Conservation (phyloP, 208 protist species). For the Phytomonas sp. region DNA sequence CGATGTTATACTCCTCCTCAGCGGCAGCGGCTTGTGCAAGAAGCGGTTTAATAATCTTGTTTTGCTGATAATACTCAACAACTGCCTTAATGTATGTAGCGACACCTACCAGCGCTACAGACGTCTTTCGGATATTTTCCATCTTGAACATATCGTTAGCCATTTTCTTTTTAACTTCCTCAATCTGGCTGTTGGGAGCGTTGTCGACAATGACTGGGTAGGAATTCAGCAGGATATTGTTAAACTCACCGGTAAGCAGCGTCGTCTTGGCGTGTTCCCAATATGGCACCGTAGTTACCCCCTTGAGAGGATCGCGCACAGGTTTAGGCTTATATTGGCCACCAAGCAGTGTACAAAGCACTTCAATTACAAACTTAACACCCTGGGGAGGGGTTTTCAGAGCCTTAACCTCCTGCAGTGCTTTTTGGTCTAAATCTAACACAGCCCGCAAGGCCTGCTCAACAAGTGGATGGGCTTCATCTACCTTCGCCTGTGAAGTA, state of each 20-base stretch:
- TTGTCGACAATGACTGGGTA: constrained; percentile 87
- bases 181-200: constrained; percentile 83
- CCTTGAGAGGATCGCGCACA: constrained; percentile 69
- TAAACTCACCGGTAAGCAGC: constrained; percentile 83
- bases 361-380: constrained; percentile 93
- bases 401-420: constrained; percentile 92
- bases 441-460: constrained; percentile 91
- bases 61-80: constrained; percentile 96
- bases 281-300: constrained; percentile 86
- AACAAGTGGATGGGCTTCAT: constrained; percentile 92
- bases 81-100: constrained; percentile 96
- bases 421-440: constrained; percentile 89
- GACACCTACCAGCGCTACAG: constrained; percentile 89
- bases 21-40: constrained; percentile 79
- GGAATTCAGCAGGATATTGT: constrained; percentile 76
- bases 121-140: constrained; percentile 89
- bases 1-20: constrained; percentile 80
- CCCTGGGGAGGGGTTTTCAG: constrained; percentile 92
- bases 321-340: constrained; percentile 83
- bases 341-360: constrained; percentile 85
- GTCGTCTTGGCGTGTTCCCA: constrained; percentile 90
- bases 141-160: constrained; percentile 90
- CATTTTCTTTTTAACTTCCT: constrained; percentile 94
- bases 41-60: constrained; percentile 93
- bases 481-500: constrained; percentile 93